Evolutionary conservation across 2,329 filamentous ascomycete species (phyloP).

Genomic region (Claviceps cyperi): DNA sequence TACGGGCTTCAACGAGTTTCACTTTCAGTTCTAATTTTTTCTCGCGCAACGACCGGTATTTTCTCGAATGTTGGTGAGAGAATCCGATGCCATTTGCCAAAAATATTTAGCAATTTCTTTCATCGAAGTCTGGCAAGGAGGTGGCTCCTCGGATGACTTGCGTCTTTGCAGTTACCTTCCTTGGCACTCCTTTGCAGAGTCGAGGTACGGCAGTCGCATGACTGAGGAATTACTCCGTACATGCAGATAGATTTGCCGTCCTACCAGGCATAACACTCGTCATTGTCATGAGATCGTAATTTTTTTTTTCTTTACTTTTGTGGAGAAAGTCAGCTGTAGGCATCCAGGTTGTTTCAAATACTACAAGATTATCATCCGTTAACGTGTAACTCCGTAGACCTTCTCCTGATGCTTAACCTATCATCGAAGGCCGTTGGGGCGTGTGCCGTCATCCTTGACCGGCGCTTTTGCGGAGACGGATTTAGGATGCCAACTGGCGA

Average conservation of each 20-base stretch:
- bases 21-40: neutral
- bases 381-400: neutral
- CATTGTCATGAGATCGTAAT: neutral
- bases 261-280: neutral
- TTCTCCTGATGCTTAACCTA: neutral
- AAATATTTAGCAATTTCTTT: neutral
- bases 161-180: neutral
- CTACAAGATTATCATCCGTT: neutral
- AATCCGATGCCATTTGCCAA: neutral
- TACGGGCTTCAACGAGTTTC: neutral
- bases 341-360: neutral
- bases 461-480: neutral
- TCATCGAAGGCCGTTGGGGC: neutral
- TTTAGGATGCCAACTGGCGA: neutral
- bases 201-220: neutral
- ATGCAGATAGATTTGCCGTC: neutral
- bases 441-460: neutral
- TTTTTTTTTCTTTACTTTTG: neutral
- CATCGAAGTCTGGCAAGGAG: neutral
- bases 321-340: neutral
- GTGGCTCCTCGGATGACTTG: neutral
- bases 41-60: neutral
- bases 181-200: neutral
- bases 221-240: neutral
- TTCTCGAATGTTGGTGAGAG: neutral